Conservation (phyloP, 192 early-diverging fungal genomes). For the Lunasporangiospora selenospora region DNA sequence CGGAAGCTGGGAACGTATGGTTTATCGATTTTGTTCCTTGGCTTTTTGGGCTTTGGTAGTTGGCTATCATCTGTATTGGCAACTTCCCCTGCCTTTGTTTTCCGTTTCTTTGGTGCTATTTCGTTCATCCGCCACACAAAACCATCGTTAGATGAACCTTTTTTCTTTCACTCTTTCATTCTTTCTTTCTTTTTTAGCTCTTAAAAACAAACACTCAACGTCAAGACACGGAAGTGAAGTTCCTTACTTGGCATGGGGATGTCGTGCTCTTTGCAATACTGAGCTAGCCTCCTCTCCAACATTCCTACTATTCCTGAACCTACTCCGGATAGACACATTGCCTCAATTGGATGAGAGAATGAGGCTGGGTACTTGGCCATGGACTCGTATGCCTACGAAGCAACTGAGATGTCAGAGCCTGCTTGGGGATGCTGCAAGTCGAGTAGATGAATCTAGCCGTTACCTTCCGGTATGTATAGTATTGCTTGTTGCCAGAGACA, state of each 20-base stretch:
- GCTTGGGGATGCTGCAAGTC: too few relatives aligned
- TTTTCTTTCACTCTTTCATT: too few relatives aligned
- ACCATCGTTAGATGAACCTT: too few relatives aligned
- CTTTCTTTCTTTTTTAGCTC: too few relatives aligned
- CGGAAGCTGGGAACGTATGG: slow-evolving; percentile 80
- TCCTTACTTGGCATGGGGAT: slow-evolving; percentile 44
- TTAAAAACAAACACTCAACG: too few relatives aligned
- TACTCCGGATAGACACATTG: slow-evolving; percentile 67
- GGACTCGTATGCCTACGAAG: slow-evolving; percentile 65
- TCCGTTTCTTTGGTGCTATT: too few relatives aligned
- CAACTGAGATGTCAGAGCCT: too few relatives aligned
- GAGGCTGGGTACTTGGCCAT: slow-evolving; percentile 63
- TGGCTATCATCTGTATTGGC: too few relatives aligned
- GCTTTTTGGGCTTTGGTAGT: slow-evolving; percentile 10
- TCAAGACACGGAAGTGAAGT: not conserved
- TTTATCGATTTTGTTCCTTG: slow-evolving; percentile 12
- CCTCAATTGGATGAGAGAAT: slow-evolving; percentile 65
- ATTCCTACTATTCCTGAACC: slow-evolving; percentile 59
- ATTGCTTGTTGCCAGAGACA: slow-evolving; percentile 54
- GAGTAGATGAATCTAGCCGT: too few relatives aligned
- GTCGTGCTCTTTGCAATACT: slow-evolving; percentile 63
- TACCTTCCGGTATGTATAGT: slow-evolving; percentile 66
- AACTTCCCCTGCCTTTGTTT: not conserved
- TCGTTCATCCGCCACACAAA: too few relatives aligned
- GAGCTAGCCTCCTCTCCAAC: slow-evolving; percentile 58